Evolutionary conservation across 495 filamentous ascomycete genomes (phyloP).

Genomic region (Penicillium soppii): DNA sequence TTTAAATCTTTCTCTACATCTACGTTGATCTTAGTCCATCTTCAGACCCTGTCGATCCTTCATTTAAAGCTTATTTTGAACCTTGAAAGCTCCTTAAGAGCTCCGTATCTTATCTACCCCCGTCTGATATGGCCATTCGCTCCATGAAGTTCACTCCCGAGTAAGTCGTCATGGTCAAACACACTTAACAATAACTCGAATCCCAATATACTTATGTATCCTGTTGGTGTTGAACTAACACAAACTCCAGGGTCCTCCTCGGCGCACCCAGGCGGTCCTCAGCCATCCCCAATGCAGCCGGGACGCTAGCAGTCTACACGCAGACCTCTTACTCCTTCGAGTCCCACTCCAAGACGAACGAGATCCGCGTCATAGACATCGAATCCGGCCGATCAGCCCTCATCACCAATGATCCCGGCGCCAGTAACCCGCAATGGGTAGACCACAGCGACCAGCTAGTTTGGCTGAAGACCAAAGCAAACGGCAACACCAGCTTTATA

Average conservation of each 20-base stretch:
- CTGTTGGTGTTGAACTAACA: constrained; percentile 7
- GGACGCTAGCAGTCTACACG: constrained; percentile 68
- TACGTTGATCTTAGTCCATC: neutral
- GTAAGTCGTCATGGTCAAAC: constrained; percentile 30
- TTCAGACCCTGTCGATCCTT: neutral
- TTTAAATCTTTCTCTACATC: neutral
- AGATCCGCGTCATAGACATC: constrained; percentile 76
- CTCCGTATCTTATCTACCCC: constrained; percentile 16
- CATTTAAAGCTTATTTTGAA: neutral
- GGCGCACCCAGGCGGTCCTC: constrained; percentile 77
- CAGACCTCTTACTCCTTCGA: constrained; percentile 82
- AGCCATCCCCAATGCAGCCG: constrained; percentile 71
- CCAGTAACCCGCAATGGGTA: constrained; percentile 76
- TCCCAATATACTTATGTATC: neutral
- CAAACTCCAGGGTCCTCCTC: constrained; percentile 61
- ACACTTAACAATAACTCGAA: neutral
- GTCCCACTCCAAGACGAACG: constrained; percentile 68
- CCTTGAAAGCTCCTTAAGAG: constrained; percentile 6
- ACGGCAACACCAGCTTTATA: constrained; percentile 65
- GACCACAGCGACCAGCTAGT: constrained; percentile 61
- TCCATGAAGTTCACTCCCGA: constrained; percentile 73
- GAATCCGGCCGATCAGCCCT: constrained; percentile 62
- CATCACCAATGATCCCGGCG: constrained; percentile 61
- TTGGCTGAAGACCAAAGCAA: constrained; percentile 62
- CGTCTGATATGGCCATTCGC: constrained; percentile 58